A percentile compares a stretch with the other conserved stretches of the same genome.
Conservation (phyloP, 768 basidiomycete species). For the Lactifluus subvellereus region DNA sequence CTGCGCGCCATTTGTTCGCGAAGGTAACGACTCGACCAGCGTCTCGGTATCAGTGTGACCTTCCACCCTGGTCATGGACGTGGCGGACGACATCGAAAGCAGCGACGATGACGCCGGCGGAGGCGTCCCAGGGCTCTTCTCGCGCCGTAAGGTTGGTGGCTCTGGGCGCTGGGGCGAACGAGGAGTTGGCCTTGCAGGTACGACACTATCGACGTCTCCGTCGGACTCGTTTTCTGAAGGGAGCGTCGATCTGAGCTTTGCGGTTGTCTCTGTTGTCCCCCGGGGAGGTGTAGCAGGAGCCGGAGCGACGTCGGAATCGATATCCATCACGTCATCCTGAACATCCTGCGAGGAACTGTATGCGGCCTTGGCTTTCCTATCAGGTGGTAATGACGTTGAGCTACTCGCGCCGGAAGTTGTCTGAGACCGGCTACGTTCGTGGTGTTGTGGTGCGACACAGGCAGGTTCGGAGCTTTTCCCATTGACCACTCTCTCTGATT, state of each 20-base stretch:
- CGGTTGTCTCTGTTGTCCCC: not conserved
- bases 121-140: conserved; percentile 10
- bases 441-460: not conserved
- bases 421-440: not conserved
- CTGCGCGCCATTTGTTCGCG: conserved; percentile 24
- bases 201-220: not conserved
- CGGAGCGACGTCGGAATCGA: conserved; percentile 1
- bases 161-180: not conserved
- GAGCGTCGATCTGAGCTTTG: not conserved
- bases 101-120: conserved; percentile 20
- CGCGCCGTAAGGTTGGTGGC: not conserved
- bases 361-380: not conserved
- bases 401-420: conserved; percentile 7
- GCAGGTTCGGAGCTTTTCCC: not conserved
- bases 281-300: not conserved
- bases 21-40: conserved; percentile 26
- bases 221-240: not conserved
- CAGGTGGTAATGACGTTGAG: not conserved
- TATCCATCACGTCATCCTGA: conserved; percentile 7
- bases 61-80: conserved; percentile 20
- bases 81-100: conserved; percentile 16
- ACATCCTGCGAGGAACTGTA: not conserved
- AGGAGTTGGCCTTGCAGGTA: not conserved
- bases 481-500: not conserved
- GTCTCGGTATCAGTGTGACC: conserved; percentile 20